Evolutionary conservation across 2,329 filamentous ascomycete genomes (phyloP).

Genomic region (Endothia cerciana): DNA sequence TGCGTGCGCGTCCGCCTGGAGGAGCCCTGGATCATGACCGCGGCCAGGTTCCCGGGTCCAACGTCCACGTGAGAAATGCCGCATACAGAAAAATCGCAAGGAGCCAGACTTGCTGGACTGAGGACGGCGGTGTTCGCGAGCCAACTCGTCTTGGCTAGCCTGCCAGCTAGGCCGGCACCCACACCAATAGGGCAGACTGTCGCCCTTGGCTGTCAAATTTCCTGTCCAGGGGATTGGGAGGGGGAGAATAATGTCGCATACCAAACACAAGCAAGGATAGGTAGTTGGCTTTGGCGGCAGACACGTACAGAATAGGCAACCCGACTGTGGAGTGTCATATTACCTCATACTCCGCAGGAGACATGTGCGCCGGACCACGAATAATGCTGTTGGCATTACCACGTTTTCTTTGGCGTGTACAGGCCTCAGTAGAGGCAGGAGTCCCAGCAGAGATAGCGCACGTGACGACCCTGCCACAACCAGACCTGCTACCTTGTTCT

Average conservation of each 20-base stretch:
- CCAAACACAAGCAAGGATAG: not conserved
- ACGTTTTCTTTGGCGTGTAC: no score
- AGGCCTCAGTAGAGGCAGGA: no score
- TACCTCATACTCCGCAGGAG: not conserved
- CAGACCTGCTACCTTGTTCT: not conserved
- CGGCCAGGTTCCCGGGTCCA: not conserved
- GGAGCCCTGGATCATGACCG: not conserved
- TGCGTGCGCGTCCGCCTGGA: not conserved
- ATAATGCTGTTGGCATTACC: not conserved
- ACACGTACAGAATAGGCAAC: not conserved
- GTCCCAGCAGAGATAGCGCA: not conserved
- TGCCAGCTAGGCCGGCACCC: not conserved
- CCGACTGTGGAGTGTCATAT: not conserved
- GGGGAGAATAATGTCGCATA: not conserved
- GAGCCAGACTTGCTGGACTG: not conserved
- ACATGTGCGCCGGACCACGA: not conserved
- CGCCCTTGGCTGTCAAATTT: slow-evolving; percentile 3
- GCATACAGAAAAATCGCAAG: not conserved
- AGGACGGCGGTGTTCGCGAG: not conserved
- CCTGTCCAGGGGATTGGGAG: not conserved
- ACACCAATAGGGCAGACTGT: not conserved
- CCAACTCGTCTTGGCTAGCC: slow-evolving; percentile 7
- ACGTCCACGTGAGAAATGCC: slow-evolving; percentile 1
- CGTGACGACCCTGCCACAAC: not conserved
- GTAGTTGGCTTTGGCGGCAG: not conserved